A percentile compares a stretch with the other conserved stretches of the same genome.
These are phyloP conservation scores for Endothia cerciana DNA, from an alignment of 2,329 filamentous ascomycete species.

Conservation along the genomic window DNA sequence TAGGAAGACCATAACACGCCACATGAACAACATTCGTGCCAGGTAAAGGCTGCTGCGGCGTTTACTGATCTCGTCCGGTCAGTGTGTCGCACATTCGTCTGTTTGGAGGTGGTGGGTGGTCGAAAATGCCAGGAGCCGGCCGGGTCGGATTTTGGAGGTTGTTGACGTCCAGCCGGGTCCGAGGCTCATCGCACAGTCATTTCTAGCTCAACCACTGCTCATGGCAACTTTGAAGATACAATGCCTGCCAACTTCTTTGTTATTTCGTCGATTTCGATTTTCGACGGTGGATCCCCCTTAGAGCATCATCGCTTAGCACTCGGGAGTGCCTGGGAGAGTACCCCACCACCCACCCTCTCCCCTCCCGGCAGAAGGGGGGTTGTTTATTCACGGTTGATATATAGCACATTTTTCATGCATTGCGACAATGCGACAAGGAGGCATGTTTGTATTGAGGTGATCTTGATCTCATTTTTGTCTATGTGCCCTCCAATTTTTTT, in stretches of 20 bases:
- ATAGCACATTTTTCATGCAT: not conserved
- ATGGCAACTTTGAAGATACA: too few relatives aligned
- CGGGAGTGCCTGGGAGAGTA: too few relatives aligned
- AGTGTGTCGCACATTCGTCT: not conserved
- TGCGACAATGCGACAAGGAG: not conserved
- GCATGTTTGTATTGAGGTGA: not conserved
- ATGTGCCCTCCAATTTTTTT: slow-evolving; percentile 19
- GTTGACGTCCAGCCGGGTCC: not conserved
- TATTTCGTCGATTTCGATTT: not conserved
- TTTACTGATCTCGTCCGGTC: not conserved
- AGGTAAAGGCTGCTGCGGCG: not conserved
- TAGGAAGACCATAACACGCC: too few relatives aligned
- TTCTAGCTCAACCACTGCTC: too few relatives aligned
- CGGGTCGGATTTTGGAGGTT: not conserved
- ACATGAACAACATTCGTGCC: not conserved
- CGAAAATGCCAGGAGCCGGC: not conserved
- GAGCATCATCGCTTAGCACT: not conserved
- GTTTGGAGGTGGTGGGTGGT: not conserved
- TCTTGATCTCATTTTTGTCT: slow-evolving; percentile 12
- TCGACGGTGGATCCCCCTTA: not conserved
- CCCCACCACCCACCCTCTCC: not conserved
- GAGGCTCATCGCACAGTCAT: too few relatives aligned
- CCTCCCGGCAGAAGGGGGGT: not conserved
- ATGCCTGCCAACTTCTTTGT: not conserved
- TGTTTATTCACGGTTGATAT: not conserved